Evolutionary conservation across 2,329 filamentous ascomycete species (phyloP).

Genomic region (Trichophyton rubrum): DNA sequence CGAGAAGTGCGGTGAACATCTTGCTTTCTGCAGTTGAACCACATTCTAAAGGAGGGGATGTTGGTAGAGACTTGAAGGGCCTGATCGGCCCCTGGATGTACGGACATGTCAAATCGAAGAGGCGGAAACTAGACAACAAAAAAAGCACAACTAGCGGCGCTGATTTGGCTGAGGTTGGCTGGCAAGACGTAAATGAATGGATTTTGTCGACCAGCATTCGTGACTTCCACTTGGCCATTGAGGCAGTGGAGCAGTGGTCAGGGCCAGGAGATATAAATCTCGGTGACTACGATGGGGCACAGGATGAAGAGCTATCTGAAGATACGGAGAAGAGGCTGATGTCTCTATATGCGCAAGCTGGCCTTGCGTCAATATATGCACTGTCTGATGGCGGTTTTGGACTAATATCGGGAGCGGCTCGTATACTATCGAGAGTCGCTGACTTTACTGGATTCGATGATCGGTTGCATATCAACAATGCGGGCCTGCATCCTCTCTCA

Average conservation of each 20-base stretch:
- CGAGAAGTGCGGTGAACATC: conserved; percentile 40
- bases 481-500: conserved; percentile 21
- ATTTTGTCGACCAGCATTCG: conserved; percentile 41
- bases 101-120: conserved; percentile 43
- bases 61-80: conserved; percentile 44
- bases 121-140: conserved; percentile 32
- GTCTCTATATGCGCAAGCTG: conserved; percentile 43
- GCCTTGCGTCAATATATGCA: conserved; percentile 47
- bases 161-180: conserved; percentile 32
- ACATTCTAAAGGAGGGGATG: conserved; percentile 25
- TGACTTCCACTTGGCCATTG: conserved; percentile 38
- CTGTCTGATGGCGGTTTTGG: conserved; percentile 34
- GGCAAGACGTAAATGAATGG: conserved; percentile 50
- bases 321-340: background rate
- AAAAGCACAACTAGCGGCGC: conserved; percentile 31
- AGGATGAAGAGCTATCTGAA: conserved; percentile 20
- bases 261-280: conserved; percentile 49
- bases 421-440: conserved; percentile 40
- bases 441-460: conserved; percentile 40
- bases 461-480: conserved; percentile 19
- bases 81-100: conserved; percentile 53
- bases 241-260: conserved; percentile 45
- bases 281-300: conserved; percentile 39
- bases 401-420: conserved; percentile 37
- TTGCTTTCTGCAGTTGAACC: conserved; percentile 37